Conservation (phyloP, 495 filamentous ascomycete species). For the Apodospora peruviana region DNA sequence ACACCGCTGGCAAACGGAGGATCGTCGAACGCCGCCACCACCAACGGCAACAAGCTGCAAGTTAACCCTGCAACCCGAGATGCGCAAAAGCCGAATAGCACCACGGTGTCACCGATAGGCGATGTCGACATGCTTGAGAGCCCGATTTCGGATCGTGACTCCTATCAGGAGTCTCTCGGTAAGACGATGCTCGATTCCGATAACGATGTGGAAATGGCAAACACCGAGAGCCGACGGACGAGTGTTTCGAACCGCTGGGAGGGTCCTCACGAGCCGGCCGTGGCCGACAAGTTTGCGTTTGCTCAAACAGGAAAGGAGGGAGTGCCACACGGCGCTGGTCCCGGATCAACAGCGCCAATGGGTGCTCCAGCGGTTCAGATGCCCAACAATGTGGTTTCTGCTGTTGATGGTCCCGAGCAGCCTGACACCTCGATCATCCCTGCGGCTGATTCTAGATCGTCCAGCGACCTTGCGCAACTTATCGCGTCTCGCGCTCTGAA, state of each 20-base stretch:
- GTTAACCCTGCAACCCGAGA: too few species aligned
- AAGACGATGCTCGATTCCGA: constrained; percentile 4
- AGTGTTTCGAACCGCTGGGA: constrained; percentile 16
- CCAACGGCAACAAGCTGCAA: too few species aligned
- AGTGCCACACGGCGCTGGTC: too few species aligned
- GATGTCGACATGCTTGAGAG: constrained; percentile 12
- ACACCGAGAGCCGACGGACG: constrained; percentile 15
- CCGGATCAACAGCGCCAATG: too few species aligned
- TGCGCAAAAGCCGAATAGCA: background rate
- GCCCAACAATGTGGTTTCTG: too few species aligned
- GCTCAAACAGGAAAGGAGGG: too few species aligned
- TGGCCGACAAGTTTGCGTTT: too few species aligned
- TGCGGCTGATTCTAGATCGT: background rate
- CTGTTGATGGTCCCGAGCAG: background rate
- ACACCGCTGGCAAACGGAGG: background rate
- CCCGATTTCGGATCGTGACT: constrained; percentile 1
- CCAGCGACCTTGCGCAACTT: constrained; percentile 1
- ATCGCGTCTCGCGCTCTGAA: constrained; percentile 16
- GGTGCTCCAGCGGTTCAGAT: background rate
- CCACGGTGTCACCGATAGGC: background rate
- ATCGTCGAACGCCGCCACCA: background rate
- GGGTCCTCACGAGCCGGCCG: background rate
- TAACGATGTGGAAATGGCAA: constrained; percentile 17
- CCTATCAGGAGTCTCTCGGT: constrained; percentile 5
- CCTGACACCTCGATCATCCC: background rate